A percentile compares a stretch with the other conserved stretches of the same genome.
These are phyloP conservation scores for Pleurotus giganteus DNA, from an alignment of 768 basidiomycete species.

Conservation along the genomic window DNA sequence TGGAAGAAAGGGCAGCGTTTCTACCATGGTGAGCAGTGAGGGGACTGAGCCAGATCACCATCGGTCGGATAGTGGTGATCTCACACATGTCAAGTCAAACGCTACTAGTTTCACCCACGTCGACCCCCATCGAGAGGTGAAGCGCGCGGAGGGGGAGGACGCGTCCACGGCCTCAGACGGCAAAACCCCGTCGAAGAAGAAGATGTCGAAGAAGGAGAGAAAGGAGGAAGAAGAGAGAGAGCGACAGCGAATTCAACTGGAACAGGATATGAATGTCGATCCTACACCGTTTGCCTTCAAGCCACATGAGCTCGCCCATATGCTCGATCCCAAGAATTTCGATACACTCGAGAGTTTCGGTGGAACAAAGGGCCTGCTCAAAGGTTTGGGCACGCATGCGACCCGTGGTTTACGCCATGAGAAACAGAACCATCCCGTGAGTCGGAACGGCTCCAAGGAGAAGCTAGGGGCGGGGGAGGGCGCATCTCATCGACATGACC, in stretches of 20 bases:
- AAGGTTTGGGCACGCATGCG: conserved; percentile 69
- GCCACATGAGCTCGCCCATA: conserved; percentile 73
- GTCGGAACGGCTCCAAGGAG: conserved; percentile 20
- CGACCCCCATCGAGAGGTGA: conserved; percentile 21
- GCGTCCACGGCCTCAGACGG: conserved; percentile 15
- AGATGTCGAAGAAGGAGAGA: conserved; percentile 23
- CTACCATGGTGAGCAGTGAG: conserved; percentile 51
- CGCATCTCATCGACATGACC: conserved; percentile 11
- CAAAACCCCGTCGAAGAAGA: conserved; percentile 22
- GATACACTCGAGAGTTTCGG: conserved; percentile 66
- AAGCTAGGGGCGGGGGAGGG: conserved; percentile 13
- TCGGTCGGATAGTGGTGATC: conserved; percentile 20
- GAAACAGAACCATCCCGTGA: conserved; percentile 15
- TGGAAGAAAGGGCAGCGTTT: conserved; percentile 53
- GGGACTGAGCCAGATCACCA: conserved; percentile 51
- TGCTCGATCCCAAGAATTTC: conserved; percentile 88
- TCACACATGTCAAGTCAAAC: conserved; percentile 38
- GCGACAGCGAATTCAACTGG: conserved; percentile 31
- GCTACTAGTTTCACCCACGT: conserved; percentile 34
- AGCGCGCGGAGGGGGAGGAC: conserved; percentile 20
- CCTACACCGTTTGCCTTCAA: conserved; percentile 72
- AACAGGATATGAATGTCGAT: conserved; percentile 46
- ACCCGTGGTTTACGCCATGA: conserved; percentile 35
- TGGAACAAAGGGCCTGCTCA: conserved; percentile 63
- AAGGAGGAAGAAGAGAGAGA: conserved; percentile 24